Evolutionary conservation across 805 yeast species (phyloP).

Genomic region (Candida golubevii): DNA sequence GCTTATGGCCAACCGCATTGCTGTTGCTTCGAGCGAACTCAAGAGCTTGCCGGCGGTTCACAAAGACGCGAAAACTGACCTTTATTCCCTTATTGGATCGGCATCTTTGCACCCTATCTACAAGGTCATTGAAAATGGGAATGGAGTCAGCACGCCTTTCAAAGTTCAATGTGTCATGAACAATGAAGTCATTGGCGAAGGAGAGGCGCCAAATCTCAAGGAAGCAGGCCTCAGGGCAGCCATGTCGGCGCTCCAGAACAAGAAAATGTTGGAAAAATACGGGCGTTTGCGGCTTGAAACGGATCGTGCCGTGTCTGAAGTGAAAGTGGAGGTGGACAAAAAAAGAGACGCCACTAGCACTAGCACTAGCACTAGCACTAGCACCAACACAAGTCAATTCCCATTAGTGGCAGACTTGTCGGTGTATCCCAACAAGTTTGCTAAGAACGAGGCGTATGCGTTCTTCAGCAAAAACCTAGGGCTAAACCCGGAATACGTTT

Average conservation of each 20-base stretch:
- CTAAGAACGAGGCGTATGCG: conserved; percentile 39
- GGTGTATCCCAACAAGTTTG: conserved; percentile 27
- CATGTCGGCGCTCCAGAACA: conserved; percentile 63
- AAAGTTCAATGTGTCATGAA: conserved; percentile 64
- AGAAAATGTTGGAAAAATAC: conserved; percentile 58
- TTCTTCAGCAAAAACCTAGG: conserved; percentile 33
- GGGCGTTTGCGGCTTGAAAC: conserved; percentile 44
- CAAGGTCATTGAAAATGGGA: conserved; percentile 41
- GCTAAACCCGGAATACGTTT: conserved; percentile 30
- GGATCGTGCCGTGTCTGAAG: conserved; percentile 16
- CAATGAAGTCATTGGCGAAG: conserved; percentile 65
- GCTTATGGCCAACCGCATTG: conserved; percentile 46
- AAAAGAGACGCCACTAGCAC: not conserved
- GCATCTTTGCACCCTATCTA: conserved; percentile 64
- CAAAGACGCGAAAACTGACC: conserved; percentile 67
- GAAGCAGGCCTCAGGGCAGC: conserved; percentile 88
- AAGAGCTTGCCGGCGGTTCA: conserved; percentile 41
- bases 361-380: not conserved
- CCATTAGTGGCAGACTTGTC: conserved; percentile 28
- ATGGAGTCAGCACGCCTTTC: conserved; percentile 48
- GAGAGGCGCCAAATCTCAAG: conserved; percentile 63
- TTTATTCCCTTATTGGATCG: conserved; percentile 77
- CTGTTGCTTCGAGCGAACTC: conserved; percentile 28
- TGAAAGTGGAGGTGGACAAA: not conserved
- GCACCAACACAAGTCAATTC: conserved; percentile 10